Evolutionary conservation across 2,329 filamentous ascomycete genomes (phyloP), one percentile per base, ranked within the genome.

Genomic region (Sporothrix luriei): DNA sequence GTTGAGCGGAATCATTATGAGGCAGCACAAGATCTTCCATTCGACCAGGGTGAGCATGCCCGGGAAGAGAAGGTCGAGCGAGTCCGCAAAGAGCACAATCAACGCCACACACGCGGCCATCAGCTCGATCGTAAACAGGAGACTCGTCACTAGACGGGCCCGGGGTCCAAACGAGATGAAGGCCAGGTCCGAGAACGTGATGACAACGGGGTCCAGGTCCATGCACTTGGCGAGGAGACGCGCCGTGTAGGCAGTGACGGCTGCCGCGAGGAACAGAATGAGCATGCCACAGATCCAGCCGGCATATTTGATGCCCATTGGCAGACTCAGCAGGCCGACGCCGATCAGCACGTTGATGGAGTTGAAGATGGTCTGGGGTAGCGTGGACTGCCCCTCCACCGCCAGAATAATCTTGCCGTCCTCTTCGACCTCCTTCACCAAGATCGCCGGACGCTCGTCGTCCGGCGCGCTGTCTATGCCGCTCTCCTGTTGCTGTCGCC

Each of bases 321-420:
- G 95, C 68, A 99, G 82, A 78, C 92, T 96, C 66, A 99, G 84
- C 40, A 99, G 82, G 0, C 94, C 94, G 40, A 99, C 90, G 19
- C 94, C 94, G 72, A 97, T 94, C 71, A 97, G 82, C 66, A 96
- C 92, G 73, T 97, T 97, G 77, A 94, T 94, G 3, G 93, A 96
- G 80, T 99, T 99, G 84, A 98, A 97, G 72, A 97, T 87, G 7
- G 94, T 98, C 81, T 98, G 94, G 0, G 93, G 93, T 19, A 98
- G 84, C 0, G 94, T 99, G n/a, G 93, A 97, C 81, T 96, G 93
- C 51, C 94, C 94, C 72, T 97, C 91, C 2, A 97, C 89, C 2
- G 94, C 87, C 74, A 94, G 87, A 69, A 97, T 88, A 62, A 94
- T 87, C 76, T 90, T 93, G 54, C 95, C 93, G 74, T 95, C 93